These are phyloP conservation scores for Sindora glabra DNA, from an alignment of 306 rosid genomes.

Conservation along the genomic window DNA sequence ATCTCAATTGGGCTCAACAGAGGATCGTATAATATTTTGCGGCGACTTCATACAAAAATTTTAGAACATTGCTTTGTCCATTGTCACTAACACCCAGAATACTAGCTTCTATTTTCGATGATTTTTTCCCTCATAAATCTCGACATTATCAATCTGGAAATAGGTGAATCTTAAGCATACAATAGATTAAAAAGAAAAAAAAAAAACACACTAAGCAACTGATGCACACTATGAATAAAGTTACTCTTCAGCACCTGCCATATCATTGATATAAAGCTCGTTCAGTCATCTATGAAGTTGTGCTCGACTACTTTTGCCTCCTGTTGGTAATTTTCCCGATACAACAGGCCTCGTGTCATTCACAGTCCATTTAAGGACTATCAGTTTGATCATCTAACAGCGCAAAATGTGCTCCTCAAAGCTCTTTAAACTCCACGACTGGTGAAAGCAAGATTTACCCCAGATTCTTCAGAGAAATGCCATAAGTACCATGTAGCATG, in stretches of 20 bases:
- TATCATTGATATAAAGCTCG: background rate
- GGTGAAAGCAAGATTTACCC: background rate
- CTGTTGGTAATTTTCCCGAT: background rate
- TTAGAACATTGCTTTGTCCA: background rate
- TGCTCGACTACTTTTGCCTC: constrained; percentile 8
- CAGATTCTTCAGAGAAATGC: constrained; percentile 8
- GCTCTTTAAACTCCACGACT: background rate
- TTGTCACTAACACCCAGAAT: background rate
- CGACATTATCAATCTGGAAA: too few species aligned
- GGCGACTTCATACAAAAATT: background rate
- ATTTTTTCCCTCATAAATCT: too few species aligned
- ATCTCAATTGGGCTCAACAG: too few species aligned
- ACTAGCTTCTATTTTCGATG: background rate
- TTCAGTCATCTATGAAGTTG: constrained; percentile 7
- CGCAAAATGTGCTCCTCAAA: background rate
- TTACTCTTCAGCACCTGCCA: constrained; percentile 2
- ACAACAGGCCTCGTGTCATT: background rate
- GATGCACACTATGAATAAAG: background rate
- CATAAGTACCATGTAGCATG: constrained; percentile 5
- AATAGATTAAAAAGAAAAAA: background rate
- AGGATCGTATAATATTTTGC: background rate
- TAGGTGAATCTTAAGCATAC: background rate
- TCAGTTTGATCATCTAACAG: background rate
- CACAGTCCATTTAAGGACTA: background rate
- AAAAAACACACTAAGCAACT: background rate